phyloP scores from a whole-genome alignment of 2,329 filamentous ascomycete species.

The Westerdykella sp. region DNA sequence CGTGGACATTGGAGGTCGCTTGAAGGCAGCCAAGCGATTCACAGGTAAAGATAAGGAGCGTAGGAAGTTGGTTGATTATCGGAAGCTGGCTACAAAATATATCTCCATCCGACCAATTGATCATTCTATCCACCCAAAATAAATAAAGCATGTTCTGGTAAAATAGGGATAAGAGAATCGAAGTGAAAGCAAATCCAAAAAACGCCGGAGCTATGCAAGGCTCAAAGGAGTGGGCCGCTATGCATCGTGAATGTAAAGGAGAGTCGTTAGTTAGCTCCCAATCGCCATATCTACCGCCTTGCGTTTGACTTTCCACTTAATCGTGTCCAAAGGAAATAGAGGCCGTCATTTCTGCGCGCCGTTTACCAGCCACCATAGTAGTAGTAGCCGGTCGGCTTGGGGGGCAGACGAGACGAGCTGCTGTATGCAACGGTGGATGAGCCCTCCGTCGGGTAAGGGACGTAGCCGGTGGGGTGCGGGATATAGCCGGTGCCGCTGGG shows the following conservation, averaged over 20 bases:
- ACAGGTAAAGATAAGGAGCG: not conserved
- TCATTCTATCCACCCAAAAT: too few relatives aligned
- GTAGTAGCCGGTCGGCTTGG: slow-evolving; percentile 12
- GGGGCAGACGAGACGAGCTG: slow-evolving; percentile 9
- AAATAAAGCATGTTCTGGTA: not conserved
- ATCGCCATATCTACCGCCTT: slow-evolving; percentile 2
- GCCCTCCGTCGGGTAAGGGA: slow-evolving; percentile 16
- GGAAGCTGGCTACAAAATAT: not conserved
- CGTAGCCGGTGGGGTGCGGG: slow-evolving; percentile 10
- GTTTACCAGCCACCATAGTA: slow-evolving; percentile 3
- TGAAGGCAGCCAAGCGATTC: too few relatives aligned
- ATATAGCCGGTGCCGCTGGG: slow-evolving; percentile 3
- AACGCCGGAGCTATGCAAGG: slow-evolving; percentile 22
- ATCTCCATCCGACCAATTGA: too few relatives aligned
- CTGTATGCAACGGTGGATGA: slow-evolving; percentile 6
- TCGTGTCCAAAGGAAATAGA: too few relatives aligned
- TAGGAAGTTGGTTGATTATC: not conserved
- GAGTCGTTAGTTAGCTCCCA: slow-evolving; percentile 6
- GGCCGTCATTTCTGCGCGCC: slow-evolving; percentile 2
- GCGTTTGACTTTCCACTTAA: slow-evolving; percentile 2
- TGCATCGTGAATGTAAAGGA: slow-evolving; percentile 1
- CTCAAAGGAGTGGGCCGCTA: not conserved
- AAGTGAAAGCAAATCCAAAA: not conserved
- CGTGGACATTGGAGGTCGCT: too few relatives aligned
- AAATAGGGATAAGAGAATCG: not conserved